Base-by-base conservation (phyloP, 176 grass and related monocot genomes). In the Aegilops speltoides region DNA sequence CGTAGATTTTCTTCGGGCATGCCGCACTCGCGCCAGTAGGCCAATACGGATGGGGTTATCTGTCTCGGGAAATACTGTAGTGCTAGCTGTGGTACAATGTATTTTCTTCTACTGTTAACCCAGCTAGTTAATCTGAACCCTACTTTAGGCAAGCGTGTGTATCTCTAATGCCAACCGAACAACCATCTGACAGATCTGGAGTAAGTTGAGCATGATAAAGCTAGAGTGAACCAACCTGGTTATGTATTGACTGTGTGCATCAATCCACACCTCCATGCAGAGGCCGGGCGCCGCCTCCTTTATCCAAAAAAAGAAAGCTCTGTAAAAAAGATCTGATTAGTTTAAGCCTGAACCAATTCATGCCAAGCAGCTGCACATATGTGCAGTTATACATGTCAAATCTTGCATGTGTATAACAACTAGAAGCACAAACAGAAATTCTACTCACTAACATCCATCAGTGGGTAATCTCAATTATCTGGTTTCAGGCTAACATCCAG, bases 21-120 rank as follows among this genome's bases (percentile, higher is more conserved):
- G 68, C 68, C 79, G 71, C 86, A 77, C 79, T 77, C 19, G 72
- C 33, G 72, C n/a, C 71, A 52, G 85, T 37, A 66, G 40, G 79
- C 43, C 43, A 46, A 46, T 13, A 11, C 4, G 43, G 43, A 7
- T 22, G 56, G 40, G 41, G 24, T 48, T 74, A 46, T 74, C 11
- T 73, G 12, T 73, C 70, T 15, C 40, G 6, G 38, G 10, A 46
- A 73, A 73, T 1, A 46, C 20, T 59, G 56, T 22, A 73, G 17
- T 36, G 38, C 36, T 36, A 37, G 36, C 8, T 34, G 19, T 37
- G 20, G 3, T 68, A 34, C 0, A 68, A 20, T 19, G 33, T 71
- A 1, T 8, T 70, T 8, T 70, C 36, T 22, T 40, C 20, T 12
- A 40, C 19, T n/a, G 68, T 73, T 45, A 31, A 65, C 17, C 15